Evolutionary conservation across 768 basidiomycete genomes (phyloP), one percentile per base, ranked within the genome.

Genomic region (Tulasnella calospora): DNA sequence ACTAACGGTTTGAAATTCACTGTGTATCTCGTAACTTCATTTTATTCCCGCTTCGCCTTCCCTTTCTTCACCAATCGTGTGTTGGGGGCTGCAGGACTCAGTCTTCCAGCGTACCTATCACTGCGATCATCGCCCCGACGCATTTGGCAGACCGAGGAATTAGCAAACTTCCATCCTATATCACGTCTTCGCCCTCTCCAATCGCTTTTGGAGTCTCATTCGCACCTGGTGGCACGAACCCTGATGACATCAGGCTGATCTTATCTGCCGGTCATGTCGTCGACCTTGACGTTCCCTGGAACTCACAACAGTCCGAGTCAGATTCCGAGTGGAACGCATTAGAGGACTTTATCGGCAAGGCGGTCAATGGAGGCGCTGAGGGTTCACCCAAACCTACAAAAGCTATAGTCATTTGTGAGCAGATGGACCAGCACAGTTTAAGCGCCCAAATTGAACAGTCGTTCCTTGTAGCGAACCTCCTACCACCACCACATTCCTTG

Each of bases 401-500:
- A 87, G 51, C 90, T 41, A 89, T 94, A 83, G 86, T 94, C 77
- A 85, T 95, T 57, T 90, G 94, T 93, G 82, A 80, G 89, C 84
- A 13, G 27, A 73, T 74, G 21, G 23, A 69, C 44, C 17, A 61
- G 5, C 44, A 5, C 61, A 30, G 23, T 74, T 67, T 78, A 76
- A 44, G 74, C 51, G 69, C 40, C 61, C 79, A 40, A 41, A 47
- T 46, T 44, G 76, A 30, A 51, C 30, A 35, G 12, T 79, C 69
- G 61, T 61, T 79, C n/a, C n/a, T n/a, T 78, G 44, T 70, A 95
- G 94, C 91, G 74, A 94, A 93, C 83, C 84, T 93, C 57, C 87
- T 95, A 13, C 94, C 93, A 67, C 94, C 94, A 47, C 92, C 94
- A 0, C 89, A 92, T 80, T 90, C 90, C 80, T 86, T 93, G 47